Conservation (phyloP, 345 rosid species). For the Eucalyptus decipiens region DNA sequence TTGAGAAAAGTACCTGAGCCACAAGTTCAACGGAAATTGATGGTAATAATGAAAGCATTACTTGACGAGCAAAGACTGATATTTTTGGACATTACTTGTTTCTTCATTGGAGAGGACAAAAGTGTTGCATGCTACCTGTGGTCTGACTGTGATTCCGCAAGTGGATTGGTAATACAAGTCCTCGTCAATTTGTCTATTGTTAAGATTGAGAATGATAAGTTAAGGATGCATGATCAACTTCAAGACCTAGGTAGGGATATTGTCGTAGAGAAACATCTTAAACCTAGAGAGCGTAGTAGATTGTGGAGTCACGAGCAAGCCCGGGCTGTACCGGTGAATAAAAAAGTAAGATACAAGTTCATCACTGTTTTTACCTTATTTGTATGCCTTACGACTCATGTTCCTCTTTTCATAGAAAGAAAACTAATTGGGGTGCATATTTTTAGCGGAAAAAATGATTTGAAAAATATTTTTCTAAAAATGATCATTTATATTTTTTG, state of each 20-base stretch:
- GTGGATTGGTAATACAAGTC: neutral
- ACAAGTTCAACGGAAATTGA: neutral
- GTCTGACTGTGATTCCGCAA: no score
- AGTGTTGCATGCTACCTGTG: neutral
- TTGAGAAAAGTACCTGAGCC: neutral
- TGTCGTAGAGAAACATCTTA: neutral
- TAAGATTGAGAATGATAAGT: neutral
- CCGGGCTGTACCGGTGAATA: accelerated
- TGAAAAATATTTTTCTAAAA: neutral
- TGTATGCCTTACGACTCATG: neutral
- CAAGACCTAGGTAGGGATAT: neutral
- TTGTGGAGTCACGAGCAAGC: neutral
- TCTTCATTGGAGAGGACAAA: neutral
- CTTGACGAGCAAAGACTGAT: neutral
- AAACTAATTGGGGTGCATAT: neutral
- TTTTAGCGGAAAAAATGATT: neutral
- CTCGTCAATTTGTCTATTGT: neutral
- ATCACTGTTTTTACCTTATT: neutral
- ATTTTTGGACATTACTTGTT: neutral
- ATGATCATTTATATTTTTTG: neutral
- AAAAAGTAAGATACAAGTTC: neutral
- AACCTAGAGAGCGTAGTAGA: neutral
- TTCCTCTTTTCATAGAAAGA: neutral
- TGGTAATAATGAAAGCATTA: neutral
- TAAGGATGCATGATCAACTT: neutral